Conservation (phyloP, 169 alveolate species). For the Cryptosporidium meleagridis region DNA sequence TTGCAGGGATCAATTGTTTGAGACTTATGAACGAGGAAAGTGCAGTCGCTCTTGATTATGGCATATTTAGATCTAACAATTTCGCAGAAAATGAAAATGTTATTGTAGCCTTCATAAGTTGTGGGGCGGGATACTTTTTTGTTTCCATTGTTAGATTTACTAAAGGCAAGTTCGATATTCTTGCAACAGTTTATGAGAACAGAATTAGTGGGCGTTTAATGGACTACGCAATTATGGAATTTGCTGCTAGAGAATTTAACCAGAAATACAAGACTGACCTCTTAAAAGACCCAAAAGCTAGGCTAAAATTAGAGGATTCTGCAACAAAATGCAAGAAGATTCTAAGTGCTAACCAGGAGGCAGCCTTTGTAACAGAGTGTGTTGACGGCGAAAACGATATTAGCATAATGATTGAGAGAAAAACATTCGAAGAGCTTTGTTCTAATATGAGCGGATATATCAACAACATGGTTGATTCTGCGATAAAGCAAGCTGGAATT, state of each 20-base stretch:
- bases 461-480: slow-evolving; percentile 78
- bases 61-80: slow-evolving; percentile 93
- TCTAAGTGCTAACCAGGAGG: slow-evolving; percentile 95
- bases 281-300: slow-evolving; percentile 86
- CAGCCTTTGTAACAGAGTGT: slow-evolving; percentile 92
- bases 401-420: slow-evolving; percentile 83
- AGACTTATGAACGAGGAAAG: slow-evolving; percentile 95
- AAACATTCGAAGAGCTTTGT: slow-evolving; percentile 91
- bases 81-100: slow-evolving; percentile 90
- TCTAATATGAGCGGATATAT: slow-evolving; percentile 83
- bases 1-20: slow-evolving; percentile 92
- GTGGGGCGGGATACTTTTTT: slow-evolving; percentile 94
- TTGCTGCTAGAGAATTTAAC: slow-evolving; percentile 89
- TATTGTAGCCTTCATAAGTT: slow-evolving; percentile 93
- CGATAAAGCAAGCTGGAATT: slow-evolving; percentile 79
- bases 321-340: slow-evolving; percentile 94
- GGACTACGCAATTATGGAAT: slow-evolving; percentile 90
- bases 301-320: slow-evolving; percentile 94
- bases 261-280: slow-evolving; percentile 91
- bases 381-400: slow-evolving; percentile 95
- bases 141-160: slow-evolving; percentile 90
- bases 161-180: slow-evolving; percentile 88
- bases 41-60: slow-evolving; percentile 97
- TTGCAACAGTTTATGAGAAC: slow-evolving; percentile 92
- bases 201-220: slow-evolving; percentile 96